Base-by-base conservation (phyloP, 2,329 filamentous ascomycete genomes). In the Xylariaceae sp. region DNA sequence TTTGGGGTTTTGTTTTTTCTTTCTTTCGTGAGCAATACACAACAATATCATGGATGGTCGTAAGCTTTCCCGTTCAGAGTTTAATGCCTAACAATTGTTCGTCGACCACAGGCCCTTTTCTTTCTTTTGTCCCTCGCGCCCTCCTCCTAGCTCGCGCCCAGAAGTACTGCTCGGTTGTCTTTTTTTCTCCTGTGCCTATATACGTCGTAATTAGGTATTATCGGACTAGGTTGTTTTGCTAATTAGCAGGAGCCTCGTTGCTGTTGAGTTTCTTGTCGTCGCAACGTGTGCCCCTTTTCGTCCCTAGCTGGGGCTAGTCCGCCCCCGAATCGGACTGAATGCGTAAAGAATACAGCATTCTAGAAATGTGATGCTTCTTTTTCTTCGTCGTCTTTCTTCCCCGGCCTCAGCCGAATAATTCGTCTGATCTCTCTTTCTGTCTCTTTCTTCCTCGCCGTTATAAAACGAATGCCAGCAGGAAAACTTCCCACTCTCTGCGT, bases 401-500 rank as follows among this genome's bases (percentile, higher is more conserved):
- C 55, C 23, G 23, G 23, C 23, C 23, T 30, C 23, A 30, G 23
- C 23, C 23, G 23, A 30, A 30, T 30, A 5, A 30, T 30, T 30
- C 23, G 23, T 30, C 23, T 30, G 23, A 30, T 30, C 23, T 30
- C 23, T 30, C 23, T 30, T 30, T 30, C 23, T 30, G 4, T 30
- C 23, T 30, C 23, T 30, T 30, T 30, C 23, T 62, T 57, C 66
- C 65, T 70, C 66, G 71, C 66, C 68, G 65, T 30, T 73, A 68
- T 76, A 77, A 78, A 30, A 75, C 74, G 77, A 79, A 75, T 78
- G 77, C 71, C 71, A 73, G 71, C 72, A 75, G 72, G 70, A 70
- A 67, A 54, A 67, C 64, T 64, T 68, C 70, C 67, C 70, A 68
- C 64, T 71, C 70, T 74, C 71, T 71, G 71, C 73, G 71, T 67